A percentile compares a stretch with the other conserved stretches of the same genome.
Conservation (phyloP, 192 early-diverging fungal species). For the Dissophora globulifera region DNA sequence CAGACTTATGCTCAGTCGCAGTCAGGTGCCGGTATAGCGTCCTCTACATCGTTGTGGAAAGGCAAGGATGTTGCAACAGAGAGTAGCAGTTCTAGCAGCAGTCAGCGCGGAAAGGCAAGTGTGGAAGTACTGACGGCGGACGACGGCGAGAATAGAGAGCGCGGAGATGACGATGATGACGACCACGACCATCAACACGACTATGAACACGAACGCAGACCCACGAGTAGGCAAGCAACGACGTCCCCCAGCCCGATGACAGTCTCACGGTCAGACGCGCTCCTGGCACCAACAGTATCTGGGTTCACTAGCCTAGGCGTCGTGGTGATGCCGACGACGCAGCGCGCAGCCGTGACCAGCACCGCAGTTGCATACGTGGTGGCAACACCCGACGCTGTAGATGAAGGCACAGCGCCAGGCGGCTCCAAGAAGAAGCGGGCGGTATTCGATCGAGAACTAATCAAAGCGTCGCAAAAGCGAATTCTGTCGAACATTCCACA, state of each 20-base stretch:
- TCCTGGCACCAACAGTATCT: too few relatives aligned
- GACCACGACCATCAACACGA: too few relatives aligned
- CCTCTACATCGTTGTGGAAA: slow-evolving; percentile 1
- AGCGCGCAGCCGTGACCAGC: slow-evolving; percentile 21
- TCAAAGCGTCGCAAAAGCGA: slow-evolving; percentile 42
- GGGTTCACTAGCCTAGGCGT: too few relatives aligned
- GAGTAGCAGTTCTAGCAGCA: neutral
- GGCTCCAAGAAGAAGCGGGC: slow-evolving; percentile 10
- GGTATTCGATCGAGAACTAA: slow-evolving; percentile 44
- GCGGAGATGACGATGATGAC: neutral
- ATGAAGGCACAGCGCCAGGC: slow-evolving; percentile 6
- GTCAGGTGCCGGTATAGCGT: too few relatives aligned
- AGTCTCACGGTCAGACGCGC: neutral
- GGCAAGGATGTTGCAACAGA: slow-evolving; percentile 15
- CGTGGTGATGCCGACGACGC: too few relatives aligned
- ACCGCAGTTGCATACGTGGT: slow-evolving; percentile 44
- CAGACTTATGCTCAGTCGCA: too few relatives aligned
- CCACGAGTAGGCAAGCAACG: too few relatives aligned
- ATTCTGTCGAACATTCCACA: slow-evolving; percentile 26
- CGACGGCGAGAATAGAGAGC: too few relatives aligned
- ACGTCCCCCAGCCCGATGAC: neutral
- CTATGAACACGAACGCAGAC: too few relatives aligned
- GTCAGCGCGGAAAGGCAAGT: too few relatives aligned
- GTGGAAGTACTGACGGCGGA: neutral
- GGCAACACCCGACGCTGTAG: slow-evolving; percentile 21